Evolutionary conservation across 2,329 filamentous ascomycete genomes (phyloP).

Genomic region (Diaporthe batatas): DNA sequence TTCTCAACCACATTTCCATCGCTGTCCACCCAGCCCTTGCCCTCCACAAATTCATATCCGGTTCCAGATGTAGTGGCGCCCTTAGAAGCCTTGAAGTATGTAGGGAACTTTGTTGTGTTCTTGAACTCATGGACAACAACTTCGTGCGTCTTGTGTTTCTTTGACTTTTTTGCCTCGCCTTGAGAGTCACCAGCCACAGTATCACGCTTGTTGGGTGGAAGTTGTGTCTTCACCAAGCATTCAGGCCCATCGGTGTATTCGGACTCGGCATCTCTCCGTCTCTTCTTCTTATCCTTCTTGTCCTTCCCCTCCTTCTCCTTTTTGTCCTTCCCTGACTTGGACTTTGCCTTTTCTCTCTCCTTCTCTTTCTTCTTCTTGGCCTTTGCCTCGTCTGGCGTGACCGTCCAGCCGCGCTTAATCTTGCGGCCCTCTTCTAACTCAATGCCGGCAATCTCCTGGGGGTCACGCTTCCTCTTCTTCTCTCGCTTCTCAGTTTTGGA

Average conservation of each 20-base stretch:
- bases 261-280: constrained; percentile 72
- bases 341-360: constrained; percentile 57
- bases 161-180: constrained; percentile 68
- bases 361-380: constrained; percentile 61
- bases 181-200: constrained; percentile 54
- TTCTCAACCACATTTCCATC: constrained; percentile 81
- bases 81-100: constrained; percentile 76
- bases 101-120: constrained; percentile 84
- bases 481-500: constrained; percentile 53
- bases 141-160: constrained; percentile 70
- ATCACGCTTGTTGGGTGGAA: constrained; percentile 62
- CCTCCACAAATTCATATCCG: constrained; percentile 77
- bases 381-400: constrained; percentile 66
- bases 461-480: constrained; percentile 58
- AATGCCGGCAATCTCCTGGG: constrained; percentile 72
- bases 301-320: constrained; percentile 62
- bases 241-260: constrained; percentile 87
- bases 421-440: constrained; percentile 80
- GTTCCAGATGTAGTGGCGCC: constrained; percentile 58
- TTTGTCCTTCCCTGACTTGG: constrained; percentile 53
- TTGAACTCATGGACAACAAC: constrained; percentile 89
- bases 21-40: constrained; percentile 88
- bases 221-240: constrained; percentile 84
- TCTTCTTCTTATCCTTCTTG: constrained; percentile 65
- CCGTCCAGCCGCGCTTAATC: constrained; percentile 92